Evolutionary conservation across 2,329 filamentous ascomycete species (phyloP).

Genomic region (Colletotrichum graminicola): DNA sequence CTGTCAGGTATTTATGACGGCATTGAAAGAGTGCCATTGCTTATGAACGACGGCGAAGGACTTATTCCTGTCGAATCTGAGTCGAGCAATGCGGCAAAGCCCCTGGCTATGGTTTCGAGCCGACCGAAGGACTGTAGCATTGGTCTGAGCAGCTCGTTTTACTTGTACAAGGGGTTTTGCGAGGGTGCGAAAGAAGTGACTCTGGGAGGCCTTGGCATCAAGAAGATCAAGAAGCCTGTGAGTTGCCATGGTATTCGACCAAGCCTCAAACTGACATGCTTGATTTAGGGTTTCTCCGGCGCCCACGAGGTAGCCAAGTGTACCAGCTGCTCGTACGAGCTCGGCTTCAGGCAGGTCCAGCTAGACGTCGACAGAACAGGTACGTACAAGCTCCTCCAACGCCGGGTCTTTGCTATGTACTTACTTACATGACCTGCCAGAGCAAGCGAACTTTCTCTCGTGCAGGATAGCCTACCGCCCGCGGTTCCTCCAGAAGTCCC

Average conservation of each 20-base stretch:
- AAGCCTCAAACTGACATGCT: neutral
- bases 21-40: constrained; percentile 28
- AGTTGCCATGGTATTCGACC: constrained; percentile 38
- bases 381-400: constrained; percentile 47
- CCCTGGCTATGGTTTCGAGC: constrained; percentile 38
- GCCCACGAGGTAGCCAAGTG: constrained; percentile 63
- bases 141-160: constrained; percentile 61
- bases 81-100: constrained; percentile 32
- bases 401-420: neutral
- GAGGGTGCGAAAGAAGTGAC: constrained; percentile 65
- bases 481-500: constrained; percentile 68
- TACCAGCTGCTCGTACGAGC: constrained; percentile 65
- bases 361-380: constrained; percentile 62
- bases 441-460: constrained; percentile 61
- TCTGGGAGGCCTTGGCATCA: constrained; percentile 62
- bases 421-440: constrained; percentile 46
- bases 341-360: constrained; percentile 66
- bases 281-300: constrained; percentile 56
- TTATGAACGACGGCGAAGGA: constrained; percentile 47
- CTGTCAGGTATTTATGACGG: constrained; percentile 35
- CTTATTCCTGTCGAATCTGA: constrained; percentile 54
- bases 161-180: constrained; percentile 67
- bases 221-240: constrained; percentile 63
- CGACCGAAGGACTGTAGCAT: constrained; percentile 57
- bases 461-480: constrained; percentile 63